phyloP scores from a whole-genome alignment of 2,329 filamentous ascomycete genomes.

The Cryphonectria nitschkei region DNA sequence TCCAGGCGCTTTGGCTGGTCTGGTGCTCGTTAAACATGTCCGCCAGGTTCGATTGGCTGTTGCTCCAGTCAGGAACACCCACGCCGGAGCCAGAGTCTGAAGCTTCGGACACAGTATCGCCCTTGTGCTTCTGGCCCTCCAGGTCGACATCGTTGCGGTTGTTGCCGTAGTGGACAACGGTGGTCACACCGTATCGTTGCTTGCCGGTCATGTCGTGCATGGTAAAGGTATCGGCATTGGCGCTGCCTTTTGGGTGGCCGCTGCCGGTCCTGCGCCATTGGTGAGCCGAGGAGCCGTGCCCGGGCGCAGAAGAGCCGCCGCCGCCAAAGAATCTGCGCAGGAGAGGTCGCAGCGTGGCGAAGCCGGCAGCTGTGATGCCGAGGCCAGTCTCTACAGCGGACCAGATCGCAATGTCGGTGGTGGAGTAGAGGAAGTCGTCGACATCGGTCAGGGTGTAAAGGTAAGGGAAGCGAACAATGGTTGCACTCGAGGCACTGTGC shows the following conservation, averaged over 20 bases:
- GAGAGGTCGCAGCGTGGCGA: constrained; percentile 18
- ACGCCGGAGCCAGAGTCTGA: background rate
- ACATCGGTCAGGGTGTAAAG: constrained; percentile 9
- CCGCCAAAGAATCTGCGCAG: background rate
- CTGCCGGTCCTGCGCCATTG: constrained; percentile 6
- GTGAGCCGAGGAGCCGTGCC: background rate
- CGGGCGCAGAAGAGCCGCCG: background rate
- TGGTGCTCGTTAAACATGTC: background rate
- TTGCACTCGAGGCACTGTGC: constrained; percentile 11
- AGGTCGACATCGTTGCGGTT: background rate
- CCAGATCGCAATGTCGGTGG: constrained; percentile 20
- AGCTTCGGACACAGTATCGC: background rate
- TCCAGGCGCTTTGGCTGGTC: background rate
- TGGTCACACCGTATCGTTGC: background rate
- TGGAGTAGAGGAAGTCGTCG: constrained; percentile 17
- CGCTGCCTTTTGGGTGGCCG: background rate
- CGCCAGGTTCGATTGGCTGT: constrained; percentile 4
- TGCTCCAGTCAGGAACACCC: background rate
- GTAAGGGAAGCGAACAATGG: constrained; percentile 9
- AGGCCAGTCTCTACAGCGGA: constrained; percentile 19
- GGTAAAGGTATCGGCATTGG: background rate
- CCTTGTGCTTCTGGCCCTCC: constrained; percentile 5
- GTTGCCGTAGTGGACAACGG: background rate
- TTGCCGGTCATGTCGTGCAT: constrained; percentile 1
- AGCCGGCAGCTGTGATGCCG: constrained; percentile 15